phyloP scores from a whole-genome alignment of 208 protist species.

The Leishmania braziliensis region DNA sequence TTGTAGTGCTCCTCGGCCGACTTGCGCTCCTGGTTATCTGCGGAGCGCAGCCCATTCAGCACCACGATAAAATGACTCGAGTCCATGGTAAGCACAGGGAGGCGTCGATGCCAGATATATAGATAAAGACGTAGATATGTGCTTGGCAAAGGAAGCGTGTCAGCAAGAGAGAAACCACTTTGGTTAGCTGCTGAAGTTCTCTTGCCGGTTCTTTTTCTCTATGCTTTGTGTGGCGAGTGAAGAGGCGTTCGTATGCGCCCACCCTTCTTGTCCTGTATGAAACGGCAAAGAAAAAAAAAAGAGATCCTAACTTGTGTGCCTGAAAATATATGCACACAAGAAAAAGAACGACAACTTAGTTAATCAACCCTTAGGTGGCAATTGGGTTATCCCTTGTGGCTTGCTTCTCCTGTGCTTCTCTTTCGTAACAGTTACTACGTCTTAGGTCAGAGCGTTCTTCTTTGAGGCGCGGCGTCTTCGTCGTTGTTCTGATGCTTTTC shows the following conservation, averaged over 20 bases:
- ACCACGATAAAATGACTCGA: constrained; percentile 48
- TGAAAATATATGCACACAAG: not conserved
- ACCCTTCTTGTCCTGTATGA: not conserved
- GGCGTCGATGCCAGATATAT: constrained; percentile 2
- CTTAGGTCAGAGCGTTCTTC: not conserved
- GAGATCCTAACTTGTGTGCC: not conserved
- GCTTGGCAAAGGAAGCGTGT: not conserved
- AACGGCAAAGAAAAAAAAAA: not conserved
- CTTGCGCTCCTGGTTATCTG: constrained; percentile 73
- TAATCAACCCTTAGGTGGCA: constrained; percentile 2
- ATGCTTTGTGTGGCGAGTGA: not conserved
- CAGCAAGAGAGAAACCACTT: not conserved
- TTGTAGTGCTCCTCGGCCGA: constrained; percentile 79
- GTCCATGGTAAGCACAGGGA: constrained; percentile 37
- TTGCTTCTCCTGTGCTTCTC: not conserved
- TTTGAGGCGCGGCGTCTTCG: not conserved
- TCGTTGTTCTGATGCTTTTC: not conserved
- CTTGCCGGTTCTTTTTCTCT: not conserved
- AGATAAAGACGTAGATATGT: not conserved
- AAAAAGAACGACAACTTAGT: constrained; percentile 5
- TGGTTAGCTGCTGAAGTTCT: not conserved
- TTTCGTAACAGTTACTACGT: not conserved
- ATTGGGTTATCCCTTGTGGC: not conserved
- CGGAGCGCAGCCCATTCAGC: constrained; percentile 48
- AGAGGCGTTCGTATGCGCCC: not conserved